Evolutionary conservation across 202 grass and related monocot species (phyloP), one percentile per base, ranked within the genome.

Genomic region (Elaeis oleifera): DNA sequence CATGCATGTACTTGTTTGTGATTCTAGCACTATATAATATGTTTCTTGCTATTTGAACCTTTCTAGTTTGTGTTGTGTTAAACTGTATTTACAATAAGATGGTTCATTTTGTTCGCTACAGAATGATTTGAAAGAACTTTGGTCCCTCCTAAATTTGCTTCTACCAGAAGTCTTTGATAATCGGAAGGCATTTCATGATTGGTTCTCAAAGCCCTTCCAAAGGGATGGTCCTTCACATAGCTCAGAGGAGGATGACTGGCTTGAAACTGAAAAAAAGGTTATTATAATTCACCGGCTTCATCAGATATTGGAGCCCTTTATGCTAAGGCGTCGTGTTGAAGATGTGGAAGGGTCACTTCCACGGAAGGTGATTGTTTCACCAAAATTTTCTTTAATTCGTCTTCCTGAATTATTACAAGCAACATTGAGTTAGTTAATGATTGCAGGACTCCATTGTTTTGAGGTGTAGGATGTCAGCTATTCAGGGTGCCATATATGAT

Each of bases 121-220:
- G 95, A 99, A 99, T 80, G 95, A 99, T 81, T 76, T 99, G 32
- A 99, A 99, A 80, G 95, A 99, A 64, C 83, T 99, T 23, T 99
- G 95, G 95, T 99, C 95, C 76, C 82, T 99, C 54, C 61, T 99
- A 58, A 99, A 99, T 76, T 73, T 99, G 51, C 82, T 99, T 69
- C 80, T 99, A 48, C 95, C 95, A 51, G 95, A 99, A 83, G 88
- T 99, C 72, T 99, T 99, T 62, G 95, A 99, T 60, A 99, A 91
- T 79, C 81, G 89, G 26, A 99, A 89, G 73, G 95, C 95, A 52
- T 99, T 99, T 77, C 89, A 94, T 68, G 95, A 99, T 84, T 99
- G 95, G 95, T 99, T 99, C 83, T 99, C 95, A 53, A 99, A 94
- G 80, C 95, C 95, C 60, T 99, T 94, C 77, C 95, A 99, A 75